These are phyloP conservation scores for Lactifluus echinatus DNA, from an alignment of 768 basidiomycete species.

Conservation along the genomic window DNA sequence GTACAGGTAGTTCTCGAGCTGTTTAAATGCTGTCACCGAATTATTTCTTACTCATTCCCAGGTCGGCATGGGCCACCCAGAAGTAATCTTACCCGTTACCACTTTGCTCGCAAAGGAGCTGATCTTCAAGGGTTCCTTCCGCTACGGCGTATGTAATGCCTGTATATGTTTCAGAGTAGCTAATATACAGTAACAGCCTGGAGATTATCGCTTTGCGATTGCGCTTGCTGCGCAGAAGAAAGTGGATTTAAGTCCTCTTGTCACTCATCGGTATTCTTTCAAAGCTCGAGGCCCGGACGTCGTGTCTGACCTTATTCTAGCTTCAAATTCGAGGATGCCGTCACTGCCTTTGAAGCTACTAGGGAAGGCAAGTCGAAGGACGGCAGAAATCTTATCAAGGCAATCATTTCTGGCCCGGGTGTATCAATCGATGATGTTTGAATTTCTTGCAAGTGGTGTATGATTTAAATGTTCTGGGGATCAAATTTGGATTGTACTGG, in stretches of 20 bases:
- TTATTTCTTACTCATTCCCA: constrained; percentile 31
- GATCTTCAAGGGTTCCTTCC: constrained; percentile 83
- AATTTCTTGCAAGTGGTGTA: not conserved
- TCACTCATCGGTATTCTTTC: constrained; percentile 69
- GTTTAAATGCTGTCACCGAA: not conserved
- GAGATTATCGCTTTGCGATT: constrained; percentile 80
- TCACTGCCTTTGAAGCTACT: constrained; percentile 75
- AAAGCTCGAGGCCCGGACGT: not conserved
- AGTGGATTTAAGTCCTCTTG: constrained; percentile 79
- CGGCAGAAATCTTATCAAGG: constrained; percentile 84
- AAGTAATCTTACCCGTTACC: constrained; percentile 67
- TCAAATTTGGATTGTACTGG: not conserved
- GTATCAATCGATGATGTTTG: constrained; percentile 37
- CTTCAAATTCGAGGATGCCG: constrained; percentile 69
- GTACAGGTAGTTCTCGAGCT: constrained; percentile 42
- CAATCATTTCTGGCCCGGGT: constrained; percentile 77
- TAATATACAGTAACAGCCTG: constrained; percentile 41
- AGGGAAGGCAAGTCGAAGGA: constrained; percentile 73
- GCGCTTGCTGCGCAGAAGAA: constrained; percentile 73
- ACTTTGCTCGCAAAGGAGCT: constrained; percentile 71
- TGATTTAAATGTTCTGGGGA: not conserved
- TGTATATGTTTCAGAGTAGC: not conserved
- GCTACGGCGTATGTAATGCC: constrained; percentile 55
- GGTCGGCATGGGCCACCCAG: constrained; percentile 82
- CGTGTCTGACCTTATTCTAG: constrained; percentile 27